Evolutionary conservation across 257 asterid species (phyloP).

Genomic region (Primulina eburnea): DNA sequence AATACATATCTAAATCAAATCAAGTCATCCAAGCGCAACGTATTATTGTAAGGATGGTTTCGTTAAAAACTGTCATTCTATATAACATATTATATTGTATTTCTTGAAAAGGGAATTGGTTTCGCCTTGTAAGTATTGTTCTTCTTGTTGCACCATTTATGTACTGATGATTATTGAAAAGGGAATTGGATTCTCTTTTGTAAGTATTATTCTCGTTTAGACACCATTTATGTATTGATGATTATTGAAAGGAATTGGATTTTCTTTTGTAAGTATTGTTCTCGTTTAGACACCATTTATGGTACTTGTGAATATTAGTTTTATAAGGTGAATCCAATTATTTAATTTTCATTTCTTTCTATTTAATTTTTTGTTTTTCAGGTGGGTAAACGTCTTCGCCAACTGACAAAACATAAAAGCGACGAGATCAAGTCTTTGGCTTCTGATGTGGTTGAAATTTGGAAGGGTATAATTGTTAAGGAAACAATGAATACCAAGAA

Average conservation of each 20-base stretch:
- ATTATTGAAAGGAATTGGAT: neutral
- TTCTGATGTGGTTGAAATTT: slow-evolving; percentile 69
- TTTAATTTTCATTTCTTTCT: neutral
- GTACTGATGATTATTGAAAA: neutral
- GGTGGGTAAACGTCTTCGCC: slow-evolving; percentile 90
- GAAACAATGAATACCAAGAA: slow-evolving; percentile 63
- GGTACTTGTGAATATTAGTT: neutral
- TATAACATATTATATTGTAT: neutral
- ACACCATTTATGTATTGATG: neutral
- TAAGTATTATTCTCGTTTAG: neutral
- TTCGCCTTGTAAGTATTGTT: too few species aligned
- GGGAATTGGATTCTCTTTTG: neutral
- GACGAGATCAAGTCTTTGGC: slow-evolving; percentile 71
- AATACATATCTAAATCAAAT: too few species aligned
- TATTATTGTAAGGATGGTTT: neutral
- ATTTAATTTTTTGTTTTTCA: slow-evolving; percentile 26
- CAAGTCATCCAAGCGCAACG: too few species aligned
- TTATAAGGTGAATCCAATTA: neutral
- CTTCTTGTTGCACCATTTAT: neutral
- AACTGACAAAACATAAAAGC: slow-evolving; percentile 81
- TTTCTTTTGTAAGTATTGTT: too few species aligned
- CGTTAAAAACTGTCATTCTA: too few species aligned
- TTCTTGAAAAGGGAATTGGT: neutral
- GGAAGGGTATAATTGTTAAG: slow-evolving; percentile 73
- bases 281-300: neutral